phyloP scores from a whole-genome alignment of 768 basidiomycete genomes.

The Pleurotus citrinopileatus region DNA sequence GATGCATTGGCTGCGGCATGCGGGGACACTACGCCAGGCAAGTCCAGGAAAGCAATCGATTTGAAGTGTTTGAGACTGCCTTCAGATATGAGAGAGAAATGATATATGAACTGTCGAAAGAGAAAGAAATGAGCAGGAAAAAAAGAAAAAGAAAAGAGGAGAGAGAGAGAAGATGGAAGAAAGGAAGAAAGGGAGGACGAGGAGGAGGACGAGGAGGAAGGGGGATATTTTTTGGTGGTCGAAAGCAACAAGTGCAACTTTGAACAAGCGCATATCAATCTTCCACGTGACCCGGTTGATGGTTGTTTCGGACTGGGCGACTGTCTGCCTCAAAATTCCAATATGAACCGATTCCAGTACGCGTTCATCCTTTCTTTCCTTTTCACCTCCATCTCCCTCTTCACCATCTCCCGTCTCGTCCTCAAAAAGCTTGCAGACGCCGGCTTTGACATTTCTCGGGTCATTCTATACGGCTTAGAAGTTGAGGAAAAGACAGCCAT shows the following conservation, averaged over 20 bases:
- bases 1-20: conserved; percentile 10
- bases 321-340: conserved; percentile 20
- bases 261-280: not conserved
- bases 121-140: not conserved
- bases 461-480: conserved; percentile 64
- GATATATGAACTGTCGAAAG: conserved; percentile 8
- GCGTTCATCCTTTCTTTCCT: conserved; percentile 55
- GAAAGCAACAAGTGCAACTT: conserved; percentile 6
- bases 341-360: conserved; percentile 57
- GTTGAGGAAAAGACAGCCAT: conserved; percentile 6
- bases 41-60: not conserved
- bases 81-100: not conserved
- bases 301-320: conserved; percentile 10
- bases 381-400: conserved; percentile 44
- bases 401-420: conserved; percentile 40
- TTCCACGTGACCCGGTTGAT: conserved; percentile 10
- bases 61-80: not conserved
- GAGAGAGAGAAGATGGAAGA: conserved; percentile 19
- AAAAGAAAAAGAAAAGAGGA: conserved; percentile 4
- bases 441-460: conserved; percentile 53
- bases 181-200: conserved; percentile 17
- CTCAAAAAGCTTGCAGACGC: conserved; percentile 42
- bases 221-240: conserved; percentile 4
- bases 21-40: conserved; percentile 5
- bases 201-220: not conserved